phyloP scores from a whole-genome alignment of 495 filamentous ascomycete species.

The Aspergillus haitiensis region DNA sequence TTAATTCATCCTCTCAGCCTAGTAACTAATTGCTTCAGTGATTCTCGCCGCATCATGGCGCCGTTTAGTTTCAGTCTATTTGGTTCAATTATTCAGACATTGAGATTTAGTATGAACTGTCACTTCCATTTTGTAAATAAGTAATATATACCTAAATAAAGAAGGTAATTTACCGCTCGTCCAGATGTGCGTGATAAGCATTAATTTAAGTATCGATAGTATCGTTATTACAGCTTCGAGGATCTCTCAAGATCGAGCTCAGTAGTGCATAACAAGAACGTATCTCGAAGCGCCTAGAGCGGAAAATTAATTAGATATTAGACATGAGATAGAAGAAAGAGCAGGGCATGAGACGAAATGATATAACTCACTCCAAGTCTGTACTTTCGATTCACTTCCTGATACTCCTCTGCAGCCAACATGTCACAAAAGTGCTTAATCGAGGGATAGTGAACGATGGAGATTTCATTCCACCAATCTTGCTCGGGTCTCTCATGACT shows the following conservation, averaged over 20 bases:
- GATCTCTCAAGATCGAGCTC: constrained; percentile 49
- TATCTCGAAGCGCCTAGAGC: constrained; percentile 54
- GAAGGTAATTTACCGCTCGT: no score
- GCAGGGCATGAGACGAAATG: background rate
- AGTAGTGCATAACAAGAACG: constrained; percentile 61
- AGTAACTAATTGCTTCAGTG: no score
- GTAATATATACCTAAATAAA: no score
- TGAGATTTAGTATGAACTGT: no score
- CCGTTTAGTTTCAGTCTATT: no score
- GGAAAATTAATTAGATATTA: background rate
- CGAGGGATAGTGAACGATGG: constrained; percentile 66
- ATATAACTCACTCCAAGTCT: constrained; percentile 45
- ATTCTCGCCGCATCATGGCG: no score
- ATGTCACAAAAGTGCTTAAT: constrained; percentile 65
- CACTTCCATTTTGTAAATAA: no score
- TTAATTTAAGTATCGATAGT: no score
- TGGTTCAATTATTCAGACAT: no score
- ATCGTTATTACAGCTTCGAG: constrained; percentile 28
- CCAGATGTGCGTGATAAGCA: no score
- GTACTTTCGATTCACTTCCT: constrained; percentile 58
- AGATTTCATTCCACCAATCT: constrained; percentile 58
- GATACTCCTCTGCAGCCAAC: constrained; percentile 62
- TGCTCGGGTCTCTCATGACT: constrained; percentile 27
- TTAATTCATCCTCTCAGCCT: no score
- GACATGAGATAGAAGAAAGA: background rate